A percentile compares a stretch with the other conserved stretches of the same genome.
These are phyloP conservation scores for Blumeria hordei DNA, from an alignment of 2,329 filamentous ascomycete species.

Conservation along the genomic window DNA sequence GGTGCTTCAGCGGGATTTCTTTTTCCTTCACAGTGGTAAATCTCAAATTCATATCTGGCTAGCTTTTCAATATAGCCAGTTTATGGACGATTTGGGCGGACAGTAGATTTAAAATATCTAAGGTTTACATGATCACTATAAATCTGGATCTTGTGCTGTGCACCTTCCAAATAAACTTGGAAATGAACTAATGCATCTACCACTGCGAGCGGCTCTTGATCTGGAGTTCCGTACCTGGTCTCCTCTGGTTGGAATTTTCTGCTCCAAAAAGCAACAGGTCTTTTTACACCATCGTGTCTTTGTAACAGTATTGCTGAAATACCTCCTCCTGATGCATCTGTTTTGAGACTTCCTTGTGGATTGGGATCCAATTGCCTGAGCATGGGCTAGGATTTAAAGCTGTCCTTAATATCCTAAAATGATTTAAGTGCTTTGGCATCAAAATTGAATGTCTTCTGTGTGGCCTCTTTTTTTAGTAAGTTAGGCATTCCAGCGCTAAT, in stretches of 20 bases:
- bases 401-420: not conserved
- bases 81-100: not conserved
- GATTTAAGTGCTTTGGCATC: not conserved
- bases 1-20: conserved; percentile 1
- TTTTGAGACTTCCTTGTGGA: conserved; percentile 1
- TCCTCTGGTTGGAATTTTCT: not conserved
- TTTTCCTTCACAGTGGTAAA: not conserved
- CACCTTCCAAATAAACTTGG: not conserved
- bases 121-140: conserved; percentile 1
- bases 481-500: not conserved
- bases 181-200: not conserved
- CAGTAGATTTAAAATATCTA: not conserved
- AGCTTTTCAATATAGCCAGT: not conserved
- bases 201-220: not conserved
- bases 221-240: not conserved
- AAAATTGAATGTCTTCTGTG: not conserved
- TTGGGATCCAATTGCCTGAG: not conserved
- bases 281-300: not conserved
- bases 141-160: not conserved
- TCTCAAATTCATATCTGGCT: not conserved
- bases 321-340: not conserved
- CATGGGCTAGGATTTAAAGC: not conserved
- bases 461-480: not conserved
- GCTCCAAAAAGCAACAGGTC: conserved; percentile 1
- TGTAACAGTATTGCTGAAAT: not conserved